phyloP scores from a whole-genome alignment of 495 filamentous ascomycete species.

The Darksidea phi region DNA sequence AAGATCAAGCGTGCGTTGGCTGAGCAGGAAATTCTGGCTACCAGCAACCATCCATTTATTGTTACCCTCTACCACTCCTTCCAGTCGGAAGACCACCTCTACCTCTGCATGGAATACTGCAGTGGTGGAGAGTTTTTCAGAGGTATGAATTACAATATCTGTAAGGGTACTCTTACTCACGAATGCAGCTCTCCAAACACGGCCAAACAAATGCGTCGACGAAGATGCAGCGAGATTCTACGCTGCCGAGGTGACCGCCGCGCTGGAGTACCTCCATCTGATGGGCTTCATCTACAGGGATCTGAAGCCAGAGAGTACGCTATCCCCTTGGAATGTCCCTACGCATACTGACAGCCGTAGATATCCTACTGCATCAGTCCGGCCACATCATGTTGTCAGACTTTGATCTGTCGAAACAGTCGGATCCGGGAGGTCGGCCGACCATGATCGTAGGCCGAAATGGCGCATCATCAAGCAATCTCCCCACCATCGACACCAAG shows the following conservation, averaged over 20 bases:
- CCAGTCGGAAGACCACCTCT: conserved; percentile 97
- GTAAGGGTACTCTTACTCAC: conserved; percentile 6
- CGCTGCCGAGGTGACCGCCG: conserved; percentile 96
- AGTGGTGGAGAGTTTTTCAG: conserved; percentile 98
- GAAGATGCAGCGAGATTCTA: conserved; percentile 98
- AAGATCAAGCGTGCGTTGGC: conserved; percentile 98
- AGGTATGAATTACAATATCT: conserved; percentile 46
- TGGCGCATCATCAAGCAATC: conserved; percentile 73
- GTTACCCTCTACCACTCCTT: conserved; percentile 98
- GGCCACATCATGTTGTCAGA: conserved; percentile 99
- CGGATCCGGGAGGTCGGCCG: conserved; percentile 89
- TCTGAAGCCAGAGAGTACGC: conserved; percentile 93
- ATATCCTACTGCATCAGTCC: conserved; percentile 96
- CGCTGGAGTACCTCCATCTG: conserved; percentile 92
- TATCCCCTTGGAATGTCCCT: not conserved
- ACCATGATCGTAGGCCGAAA: conserved; percentile 93
- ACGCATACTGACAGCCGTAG: conserved; percentile 49
- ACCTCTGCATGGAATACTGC: conserved; percentile 99
- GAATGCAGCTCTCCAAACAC: conserved; percentile 76
- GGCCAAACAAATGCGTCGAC: conserved; percentile 92
- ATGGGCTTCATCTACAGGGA: conserved; percentile 99
- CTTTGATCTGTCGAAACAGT: conserved; percentile 97
- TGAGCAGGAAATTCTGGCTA: conserved; percentile 96
- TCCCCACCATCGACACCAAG: conserved; percentile 96
- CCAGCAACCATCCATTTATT: conserved; percentile 98